Evolutionary conservation across 1,284 basidiomycete species (phyloP), one percentile per base, ranked within the genome.

Genomic region (Cryptococcus sp.): DNA sequence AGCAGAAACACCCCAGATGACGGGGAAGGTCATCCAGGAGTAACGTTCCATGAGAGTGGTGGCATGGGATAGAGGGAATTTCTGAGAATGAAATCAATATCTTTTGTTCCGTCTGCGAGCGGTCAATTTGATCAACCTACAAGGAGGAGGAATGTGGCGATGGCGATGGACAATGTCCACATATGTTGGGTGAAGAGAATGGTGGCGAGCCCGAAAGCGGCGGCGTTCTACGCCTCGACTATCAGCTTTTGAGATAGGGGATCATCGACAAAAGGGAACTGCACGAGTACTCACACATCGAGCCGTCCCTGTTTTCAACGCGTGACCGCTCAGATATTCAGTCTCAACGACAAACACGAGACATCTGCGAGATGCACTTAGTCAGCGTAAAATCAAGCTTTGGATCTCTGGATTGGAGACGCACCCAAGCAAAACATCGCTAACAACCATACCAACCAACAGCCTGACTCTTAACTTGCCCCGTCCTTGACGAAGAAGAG

Each of bases 161-260:
- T 46, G 16, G 72, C 74, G n/a, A 76, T 73, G 17, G 50, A 45
- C 34, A 75, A 44, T 17, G 74, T 75, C 72, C 73, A 76, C 3
- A 75, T 52, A 58, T 76, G 72, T 56, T 78, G 76, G 4, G 68
- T 68, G 55, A 75, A 75, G 1, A 78, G 55, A 10, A 72, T 58
- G 0, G 60, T 34, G 13, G 71, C 74, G 45, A 74, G 55, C 29
- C 75, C 11, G 55, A 74, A 75, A 2, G 63, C 76, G 1, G 51
- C 39, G 19, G 61, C 68, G 48, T 70, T 60, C 73, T 74, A 52
- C 7, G n/a, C 8, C 37, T 23, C 53, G 20, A 55, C 50, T 17
- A 41, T 8, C 23, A 17, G 5, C 17, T 13, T n/a, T 46, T 34
- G 5, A 41, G 41, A n/a, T 49, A 19, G 15, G 45, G n/a, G 5